These are phyloP conservation scores for Flaveria ramosissima DNA, from an alignment of 129 eudicot genomes.

Conservation along the genomic window DNA sequence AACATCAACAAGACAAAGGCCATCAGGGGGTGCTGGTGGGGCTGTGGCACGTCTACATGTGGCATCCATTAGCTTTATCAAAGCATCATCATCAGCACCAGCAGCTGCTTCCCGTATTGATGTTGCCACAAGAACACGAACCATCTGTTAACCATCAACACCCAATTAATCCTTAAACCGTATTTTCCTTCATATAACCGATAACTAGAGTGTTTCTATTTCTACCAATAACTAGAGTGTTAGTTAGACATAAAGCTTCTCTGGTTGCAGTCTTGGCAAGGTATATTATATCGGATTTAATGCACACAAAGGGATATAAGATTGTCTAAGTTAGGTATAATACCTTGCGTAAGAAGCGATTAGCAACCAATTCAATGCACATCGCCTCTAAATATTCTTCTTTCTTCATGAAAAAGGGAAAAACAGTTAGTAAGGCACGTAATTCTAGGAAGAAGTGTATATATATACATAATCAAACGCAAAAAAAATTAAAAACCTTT, in stretches of 20 bases:
- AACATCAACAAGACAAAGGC: conserved; percentile 92
- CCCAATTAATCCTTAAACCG: conserved; percentile 9
- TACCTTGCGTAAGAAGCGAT: conserved; percentile 97
- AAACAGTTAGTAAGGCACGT: neutral
- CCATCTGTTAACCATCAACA: conserved; percentile 60
- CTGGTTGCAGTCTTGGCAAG: neutral
- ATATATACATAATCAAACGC: neutral
- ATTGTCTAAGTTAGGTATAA: conserved; percentile 6
- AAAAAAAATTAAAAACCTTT: conserved; percentile 36
- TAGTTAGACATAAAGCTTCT: conserved; percentile 6
- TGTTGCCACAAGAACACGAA: conserved; percentile 96
- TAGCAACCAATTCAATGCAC: conserved; percentile 95
- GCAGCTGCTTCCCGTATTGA: conserved; percentile 95
- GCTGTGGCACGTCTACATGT: conserved; percentile 97
- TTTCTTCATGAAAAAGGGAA: conserved; percentile 44
- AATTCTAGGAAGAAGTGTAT: neutral
- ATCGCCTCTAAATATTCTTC: conserved; percentile 48
- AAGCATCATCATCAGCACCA: conserved; percentile 85
- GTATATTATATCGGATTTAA: neutral
- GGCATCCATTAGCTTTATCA: conserved; percentile 91
- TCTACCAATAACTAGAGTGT: no score
- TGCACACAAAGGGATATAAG: neutral
- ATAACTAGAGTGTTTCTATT: neutral
- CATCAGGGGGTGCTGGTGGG: conserved; percentile 98
- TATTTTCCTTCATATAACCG: conserved; percentile 3